These are phyloP conservation scores for Fusarium solani-melongenae DNA, from an alignment of 2,329 filamentous ascomycete genomes.

Conservation along the genomic window DNA sequence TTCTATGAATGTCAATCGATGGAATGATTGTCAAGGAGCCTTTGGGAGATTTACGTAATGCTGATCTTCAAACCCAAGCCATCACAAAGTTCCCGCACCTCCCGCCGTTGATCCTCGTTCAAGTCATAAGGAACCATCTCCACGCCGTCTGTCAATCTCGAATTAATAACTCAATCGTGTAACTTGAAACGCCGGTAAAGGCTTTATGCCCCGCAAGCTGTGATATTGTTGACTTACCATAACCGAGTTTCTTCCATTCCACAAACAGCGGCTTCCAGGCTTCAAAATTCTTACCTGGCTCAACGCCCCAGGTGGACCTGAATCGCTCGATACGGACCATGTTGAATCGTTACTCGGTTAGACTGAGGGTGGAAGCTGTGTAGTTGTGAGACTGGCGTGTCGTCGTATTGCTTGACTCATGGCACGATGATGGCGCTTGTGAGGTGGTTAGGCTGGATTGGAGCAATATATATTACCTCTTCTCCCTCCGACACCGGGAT, in stretches of 20 bases:
- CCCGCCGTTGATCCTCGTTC: neutral
- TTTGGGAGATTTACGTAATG: neutral
- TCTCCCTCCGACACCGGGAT: neutral
- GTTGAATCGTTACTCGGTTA: too few species aligned
- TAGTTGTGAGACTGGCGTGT: neutral
- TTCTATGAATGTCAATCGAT: neutral
- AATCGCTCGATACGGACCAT: neutral
- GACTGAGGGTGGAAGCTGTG: neutral
- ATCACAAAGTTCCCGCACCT: neutral
- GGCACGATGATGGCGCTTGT: neutral
- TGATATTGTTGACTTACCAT: neutral
- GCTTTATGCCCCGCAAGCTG: neutral
- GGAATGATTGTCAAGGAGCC: rapidly evolving
- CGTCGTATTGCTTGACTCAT: neutral
- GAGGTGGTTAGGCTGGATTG: neutral
- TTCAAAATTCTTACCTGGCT: neutral
- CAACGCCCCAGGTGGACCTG: neutral
- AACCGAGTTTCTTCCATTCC: neutral
- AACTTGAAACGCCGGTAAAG: neutral
- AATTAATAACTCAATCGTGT: neutral
- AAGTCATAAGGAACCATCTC: neutral
- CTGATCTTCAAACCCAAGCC: neutral
- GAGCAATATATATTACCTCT: neutral
- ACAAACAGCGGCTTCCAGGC: neutral
- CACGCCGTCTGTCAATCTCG: neutral